Conservation (phyloP, 371 early-diverging fungal genomes). For the Mucor plumbeus region DNA sequence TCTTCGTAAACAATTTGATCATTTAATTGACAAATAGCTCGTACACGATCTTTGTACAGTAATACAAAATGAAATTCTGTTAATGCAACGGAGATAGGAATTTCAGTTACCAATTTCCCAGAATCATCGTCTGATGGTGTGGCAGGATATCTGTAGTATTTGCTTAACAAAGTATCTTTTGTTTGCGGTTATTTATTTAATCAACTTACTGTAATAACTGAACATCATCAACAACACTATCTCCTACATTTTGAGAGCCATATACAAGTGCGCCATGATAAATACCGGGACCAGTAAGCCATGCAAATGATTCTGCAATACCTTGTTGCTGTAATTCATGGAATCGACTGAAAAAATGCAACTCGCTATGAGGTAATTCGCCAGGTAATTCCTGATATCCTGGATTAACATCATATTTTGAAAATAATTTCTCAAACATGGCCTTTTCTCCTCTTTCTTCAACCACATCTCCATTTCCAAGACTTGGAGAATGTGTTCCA, state of each 20-base stretch:
- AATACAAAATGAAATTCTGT: slow-evolving; percentile 91
- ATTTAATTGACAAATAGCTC: slow-evolving; percentile 81
- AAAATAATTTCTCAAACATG: slow-evolving; percentile 68
- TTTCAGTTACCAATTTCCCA: slow-evolving; percentile 49
- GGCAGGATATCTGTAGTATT: slow-evolving; percentile 40
- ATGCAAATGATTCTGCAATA: slow-evolving; percentile 74
- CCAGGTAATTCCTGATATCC: slow-evolving; percentile 81
- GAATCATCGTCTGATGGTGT: slow-evolving; percentile 52
- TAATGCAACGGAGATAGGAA: slow-evolving; percentile 76
- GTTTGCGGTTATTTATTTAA: background rate
- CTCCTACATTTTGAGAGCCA: slow-evolving; percentile 31
- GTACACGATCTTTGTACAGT: slow-evolving; percentile 73
- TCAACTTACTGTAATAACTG: slow-evolving; percentile 69
- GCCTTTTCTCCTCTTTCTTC: slow-evolving; percentile 44
- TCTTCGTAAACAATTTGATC: slow-evolving; percentile 85
- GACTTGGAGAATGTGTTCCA: slow-evolving; percentile 4
- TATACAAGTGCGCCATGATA: slow-evolving; percentile 69
- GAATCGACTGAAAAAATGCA: slow-evolving; percentile 72
- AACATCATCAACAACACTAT: slow-evolving; percentile 72
- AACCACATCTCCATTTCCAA: slow-evolving; percentile 10
- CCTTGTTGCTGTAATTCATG: slow-evolving; percentile 71
- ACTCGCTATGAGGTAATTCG: slow-evolving; percentile 58
- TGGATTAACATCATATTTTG: slow-evolving; percentile 64
- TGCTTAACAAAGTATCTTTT: background rate
- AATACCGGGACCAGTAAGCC: slow-evolving; percentile 86